Base-by-base conservation (phyloP, 2,329 filamentous ascomycete genomes). In the Xylaria sp. region DNA sequence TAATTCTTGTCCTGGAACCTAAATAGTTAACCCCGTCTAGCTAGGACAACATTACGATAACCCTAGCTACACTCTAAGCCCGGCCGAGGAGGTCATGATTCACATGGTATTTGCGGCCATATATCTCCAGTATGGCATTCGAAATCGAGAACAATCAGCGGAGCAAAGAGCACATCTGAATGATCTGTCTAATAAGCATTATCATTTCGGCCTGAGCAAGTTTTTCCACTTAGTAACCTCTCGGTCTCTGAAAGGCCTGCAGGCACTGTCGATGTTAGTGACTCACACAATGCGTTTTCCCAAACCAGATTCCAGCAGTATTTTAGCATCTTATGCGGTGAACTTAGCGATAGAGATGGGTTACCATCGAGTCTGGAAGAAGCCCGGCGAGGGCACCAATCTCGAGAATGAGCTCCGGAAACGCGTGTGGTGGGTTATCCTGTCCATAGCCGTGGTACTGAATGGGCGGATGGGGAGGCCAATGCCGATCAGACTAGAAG, bases 91-190 rank as follows among this genome's bases (percentile, higher is more conserved):
- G 1, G 91, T 93, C 48, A 88, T 89, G 66, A 85, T 94, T 0
- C 91, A 95, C 78, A 93, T 94, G 88, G 86, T 96, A 50, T 90
- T 96, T 67, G 91, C 92, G 12, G 90, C 90, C 59, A 91, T 95
- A 73, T 90, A 90, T 76, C 93, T 92, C 73, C 92, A 97, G 74
- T 92, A 90, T 68, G 90, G 91, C n/a, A 84, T 89, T 4, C 86
- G 92, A 23, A 94, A 93, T 73, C 83, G 84, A 69, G 84, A 88
- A 68, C 81, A 87, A 66, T 81, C 87, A 65, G 78, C 85, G 18
- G 83, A 85, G 3, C 84, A 86, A 66, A 84, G 87, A 68, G 81
- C 82, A 6, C 83, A 85, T 47, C 81, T 91, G 61, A 88, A 91
- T 72, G 84, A 88, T 1, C 81, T 90, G 60, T 92, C 92, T 3